Evolutionary conservation across 306 rosid genomes (phyloP).

Genomic region (Argentina anserina): DNA sequence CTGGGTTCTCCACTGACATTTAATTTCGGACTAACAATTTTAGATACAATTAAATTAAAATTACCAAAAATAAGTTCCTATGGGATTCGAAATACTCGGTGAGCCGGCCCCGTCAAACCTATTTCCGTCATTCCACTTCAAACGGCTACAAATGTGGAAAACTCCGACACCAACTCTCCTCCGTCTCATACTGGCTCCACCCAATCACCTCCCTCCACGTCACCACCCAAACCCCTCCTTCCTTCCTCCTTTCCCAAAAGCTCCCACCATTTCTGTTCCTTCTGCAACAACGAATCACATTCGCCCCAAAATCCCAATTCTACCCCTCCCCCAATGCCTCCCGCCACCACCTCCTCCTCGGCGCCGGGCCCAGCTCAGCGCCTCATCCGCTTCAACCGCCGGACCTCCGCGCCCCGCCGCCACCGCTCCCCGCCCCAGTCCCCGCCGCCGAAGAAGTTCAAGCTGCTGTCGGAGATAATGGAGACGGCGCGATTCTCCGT

Average conservation of each 20-base stretch:
- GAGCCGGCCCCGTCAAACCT: not conserved
- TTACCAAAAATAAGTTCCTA: too few species aligned
- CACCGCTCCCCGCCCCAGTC: constrained; percentile 13
- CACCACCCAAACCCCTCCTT: not conserved
- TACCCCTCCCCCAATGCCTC: constrained; percentile 41
- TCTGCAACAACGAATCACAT: not conserved
- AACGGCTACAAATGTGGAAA: not conserved
- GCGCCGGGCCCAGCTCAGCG: constrained; percentile 34
- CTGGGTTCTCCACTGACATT: too few species aligned
- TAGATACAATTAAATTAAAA: too few species aligned
- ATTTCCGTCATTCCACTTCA: not conserved
- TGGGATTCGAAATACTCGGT: not conserved
- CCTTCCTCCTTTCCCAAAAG: not conserved
- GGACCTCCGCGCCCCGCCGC: constrained; percentile 45
- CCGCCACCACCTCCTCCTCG: constrained; percentile 41
- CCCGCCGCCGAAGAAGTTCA: constrained; percentile 39
- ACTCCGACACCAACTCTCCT: not conserved
- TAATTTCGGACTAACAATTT: not conserved
- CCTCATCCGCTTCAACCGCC: constrained; percentile 44
- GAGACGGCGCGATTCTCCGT: constrained; percentile 45
- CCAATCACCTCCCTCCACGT: constrained; percentile 1
- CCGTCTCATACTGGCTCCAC: not conserved
- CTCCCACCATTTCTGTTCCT: constrained; percentile 35
- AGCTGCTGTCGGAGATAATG: constrained; percentile 48
- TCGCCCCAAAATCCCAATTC: constrained; percentile 8